These are phyloP conservation scores for Pythium phragmiticola DNA, from an alignment of 352 stramenopile genomes.

Conservation along the genomic window DNA sequence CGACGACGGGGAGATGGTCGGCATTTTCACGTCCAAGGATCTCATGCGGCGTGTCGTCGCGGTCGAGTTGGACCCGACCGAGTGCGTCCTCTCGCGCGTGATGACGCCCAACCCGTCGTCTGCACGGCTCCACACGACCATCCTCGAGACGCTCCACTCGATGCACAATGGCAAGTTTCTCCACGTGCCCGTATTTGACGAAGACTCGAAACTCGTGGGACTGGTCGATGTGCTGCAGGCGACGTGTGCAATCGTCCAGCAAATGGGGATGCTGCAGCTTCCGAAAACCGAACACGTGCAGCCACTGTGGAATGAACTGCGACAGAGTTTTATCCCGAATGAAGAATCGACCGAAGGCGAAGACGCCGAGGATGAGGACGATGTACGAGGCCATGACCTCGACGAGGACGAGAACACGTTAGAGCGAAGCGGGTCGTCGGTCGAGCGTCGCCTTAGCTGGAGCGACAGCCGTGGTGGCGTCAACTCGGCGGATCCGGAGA, in stretches of 20 bases:
- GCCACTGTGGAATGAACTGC: conserved; percentile 77
- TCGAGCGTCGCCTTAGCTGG: conserved; percentile 17
- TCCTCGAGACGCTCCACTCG: conserved; percentile 96
- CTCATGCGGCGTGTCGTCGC: conserved; percentile 95
- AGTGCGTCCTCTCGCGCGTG: conserved; percentile 83
- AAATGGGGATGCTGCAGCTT: conserved; percentile 79
- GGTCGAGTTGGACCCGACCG: conserved; percentile 78
- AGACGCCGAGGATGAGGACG: conserved; percentile 31
- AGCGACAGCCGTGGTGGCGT: conserved; percentile 10
- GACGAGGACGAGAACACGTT: conserved; percentile 8
- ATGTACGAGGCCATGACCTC: conserved; percentile 25
- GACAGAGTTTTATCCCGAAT: conserved; percentile 45
- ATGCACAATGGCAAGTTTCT: conserved; percentile 98
- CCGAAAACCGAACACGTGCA: conserved; percentile 67
- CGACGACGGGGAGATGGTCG: conserved; percentile 79
- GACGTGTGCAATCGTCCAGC: conserved; percentile 83
- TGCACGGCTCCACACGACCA: conserved; percentile 90
- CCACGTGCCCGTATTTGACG: conserved; percentile 94
- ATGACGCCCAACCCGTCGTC: conserved; percentile 96
- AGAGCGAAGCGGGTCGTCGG: conserved; percentile 14
- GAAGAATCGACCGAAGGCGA: conserved; percentile 40
- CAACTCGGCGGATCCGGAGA: conserved; percentile 2
- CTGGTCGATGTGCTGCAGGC: conserved; percentile 96
- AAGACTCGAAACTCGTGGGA: conserved; percentile 86
- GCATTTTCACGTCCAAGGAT: conserved; percentile 98